Evolutionary conservation across 441 rosid species (phyloP).

Genomic region (Adansonia grandidieri): DNA sequence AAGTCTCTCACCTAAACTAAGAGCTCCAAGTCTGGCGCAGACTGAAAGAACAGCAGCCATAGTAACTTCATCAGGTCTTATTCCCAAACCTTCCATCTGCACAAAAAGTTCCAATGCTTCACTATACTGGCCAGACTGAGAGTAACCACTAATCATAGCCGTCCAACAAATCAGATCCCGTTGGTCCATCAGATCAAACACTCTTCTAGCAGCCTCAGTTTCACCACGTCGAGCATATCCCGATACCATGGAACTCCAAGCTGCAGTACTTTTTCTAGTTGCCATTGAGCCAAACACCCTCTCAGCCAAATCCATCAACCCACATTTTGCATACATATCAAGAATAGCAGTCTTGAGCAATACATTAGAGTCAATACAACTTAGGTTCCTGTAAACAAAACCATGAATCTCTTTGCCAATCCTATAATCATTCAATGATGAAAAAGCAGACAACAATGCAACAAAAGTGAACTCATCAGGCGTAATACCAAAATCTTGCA

Average conservation of each 20-base stretch:
- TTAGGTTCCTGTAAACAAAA: constrained; percentile 34
- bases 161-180: constrained; percentile 42
- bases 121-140: constrained; percentile 31
- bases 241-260: constrained; percentile 47
- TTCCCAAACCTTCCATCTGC: constrained; percentile 37
- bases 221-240: constrained; percentile 41
- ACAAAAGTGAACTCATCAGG: constrained; percentile 49
- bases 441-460: constrained; percentile 39
- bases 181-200: constrained; percentile 39
- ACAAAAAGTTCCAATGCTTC: constrained; percentile 40
- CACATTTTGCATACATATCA: constrained; percentile 46
- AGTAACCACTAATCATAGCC: constrained; percentile 44
- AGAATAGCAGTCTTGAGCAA: constrained; percentile 35
- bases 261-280: constrained; percentile 21
- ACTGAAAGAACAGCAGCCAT: constrained; percentile 39
- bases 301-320: constrained; percentile 43
- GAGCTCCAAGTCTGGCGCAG: constrained; percentile 42
- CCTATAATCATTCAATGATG: constrained; percentile 31
- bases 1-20: constrained; percentile 36
- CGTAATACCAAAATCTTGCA: constrained; percentile 32
- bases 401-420: constrained; percentile 38
- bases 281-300: constrained; percentile 30
- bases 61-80: constrained; percentile 39
- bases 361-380: constrained; percentile 29
- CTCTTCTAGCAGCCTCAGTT: constrained; percentile 30